Base-by-base conservation (phyloP, 192 early-diverging fungal species). In the Funneliformis mosseae region DNA sequence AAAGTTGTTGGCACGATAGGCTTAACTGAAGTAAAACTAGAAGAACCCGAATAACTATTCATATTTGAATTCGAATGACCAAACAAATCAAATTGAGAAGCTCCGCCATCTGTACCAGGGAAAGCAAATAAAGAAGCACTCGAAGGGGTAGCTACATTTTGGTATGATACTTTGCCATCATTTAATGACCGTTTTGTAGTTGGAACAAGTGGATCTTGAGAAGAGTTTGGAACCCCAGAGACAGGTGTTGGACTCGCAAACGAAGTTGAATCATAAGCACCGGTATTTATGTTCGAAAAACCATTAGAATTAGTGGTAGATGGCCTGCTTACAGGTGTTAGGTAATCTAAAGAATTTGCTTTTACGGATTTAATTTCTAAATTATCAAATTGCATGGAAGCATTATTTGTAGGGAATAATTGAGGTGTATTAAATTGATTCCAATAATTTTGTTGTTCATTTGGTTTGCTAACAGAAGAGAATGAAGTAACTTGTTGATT, bases 91-190 rank as follows among this genome's bases (percentile, higher is more conserved):
- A 59, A 76, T 76, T 62, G 45, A 41, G 33, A 41, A 1, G 62
- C 48, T 12, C 45, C 73, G n/a, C 48, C 45, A 39, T 76, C 74
- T 7, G 50, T 11, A 39, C 59, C 74, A 2, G 74, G 74, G 21
- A 76, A 76, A 21, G 74, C 74, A 63, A 76, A 76, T 38, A 76
- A 27, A 12, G 74, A 76, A 27, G 74, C 74, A 61, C 74, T 76
- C 2, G 38, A 25, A 4, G 59, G 16, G n/a, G 74, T 12, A 41
- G 59, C 41, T 4, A 6, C 0, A 11, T 41, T 25, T 6, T 55
- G 74, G 18, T 59, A 55, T 38, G 74, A 11, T 5, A 59, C 1
- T 38, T 59, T 59, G 9, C 12, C 7, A 28, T 62, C 59, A n/a
- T n/a, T n/a, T n/a, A 25, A 59, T 4, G 23, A 59, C 25, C 48